Base-by-base conservation (phyloP, 108 stramenopile genomes). In the Nitzschia inconspicua region DNA sequence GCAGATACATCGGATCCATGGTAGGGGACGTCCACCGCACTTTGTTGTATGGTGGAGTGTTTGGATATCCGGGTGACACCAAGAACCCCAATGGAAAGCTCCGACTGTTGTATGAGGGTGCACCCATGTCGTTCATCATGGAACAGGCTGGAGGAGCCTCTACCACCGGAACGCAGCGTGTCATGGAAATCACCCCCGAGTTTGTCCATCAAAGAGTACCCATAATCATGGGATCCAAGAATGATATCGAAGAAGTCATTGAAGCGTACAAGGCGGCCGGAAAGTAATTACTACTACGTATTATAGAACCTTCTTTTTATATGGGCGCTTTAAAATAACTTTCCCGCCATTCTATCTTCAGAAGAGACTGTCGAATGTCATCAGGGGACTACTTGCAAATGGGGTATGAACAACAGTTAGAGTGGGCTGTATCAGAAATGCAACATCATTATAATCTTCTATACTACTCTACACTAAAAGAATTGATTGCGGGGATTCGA, bases 21-120 rank as follows among this genome's bases (percentile, higher is more conserved):
- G 98, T 98, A 16, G 94, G 95, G 7, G 98, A 99, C 70, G 94
- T 98, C 13, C 98, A 99, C 77, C 90, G 98, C 9, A 99, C 98
- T 10, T 66, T 99, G 36, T 69, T 96, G 46, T 99, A 99, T 68
- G 97, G 97, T 30, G 98, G 98, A 8, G 83, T 99, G 22, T 99
- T 96, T 67, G 86, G 95, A 55, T 98, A 97, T 68, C 98, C 98
- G 5, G 78, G 90, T 30, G 96, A 97, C 65, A 69, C 55, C 19
- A 86, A 83, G 48, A 85, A 91, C 57, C 84, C 80, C 27, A 81
- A 93, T 36, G 94, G 95, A 46, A 94, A 94, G 61, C 72, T 95
- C 6, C 83, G 88, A 26, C 63, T 95, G 23, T 68, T 91, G 26
- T 91, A 95, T 83, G 86, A 94, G 73, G 85, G 83, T 60, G 87